phyloP scores from a whole-genome alignment of 768 basidiomycete genomes.

The Pluteus cervinus region DNA sequence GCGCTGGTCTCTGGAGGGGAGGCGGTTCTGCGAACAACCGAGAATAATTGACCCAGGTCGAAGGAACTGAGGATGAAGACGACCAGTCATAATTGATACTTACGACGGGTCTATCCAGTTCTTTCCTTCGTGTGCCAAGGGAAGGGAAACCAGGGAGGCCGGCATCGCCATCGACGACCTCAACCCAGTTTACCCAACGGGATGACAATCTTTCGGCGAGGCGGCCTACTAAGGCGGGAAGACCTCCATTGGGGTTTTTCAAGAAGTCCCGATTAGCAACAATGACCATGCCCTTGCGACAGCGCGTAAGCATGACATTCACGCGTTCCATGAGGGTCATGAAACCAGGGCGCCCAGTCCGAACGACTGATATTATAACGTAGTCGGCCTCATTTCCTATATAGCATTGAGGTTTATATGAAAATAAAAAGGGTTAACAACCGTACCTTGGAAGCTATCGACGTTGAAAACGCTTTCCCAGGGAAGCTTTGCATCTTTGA shows the following conservation, averaged over 20 bases:
- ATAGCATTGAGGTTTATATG: constrained; percentile 1
- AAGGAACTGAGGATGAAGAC: too few relatives aligned
- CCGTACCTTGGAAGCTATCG: constrained; percentile 48
- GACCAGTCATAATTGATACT: too few relatives aligned
- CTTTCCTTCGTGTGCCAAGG: too few relatives aligned
- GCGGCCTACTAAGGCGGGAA: constrained; percentile 35
- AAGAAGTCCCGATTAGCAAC: constrained; percentile 40
- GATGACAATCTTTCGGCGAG: constrained; percentile 17
- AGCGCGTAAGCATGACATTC: constrained; percentile 51
- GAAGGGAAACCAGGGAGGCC: constrained; percentile 26
- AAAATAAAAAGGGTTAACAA: background rate
- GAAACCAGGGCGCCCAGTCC: constrained; percentile 41
- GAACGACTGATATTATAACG: constrained; percentile 45
- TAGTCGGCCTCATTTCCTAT: constrained; percentile 48
- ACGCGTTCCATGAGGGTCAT: constrained; percentile 35
- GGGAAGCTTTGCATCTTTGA: constrained; percentile 28
- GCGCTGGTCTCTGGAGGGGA: too few relatives aligned
- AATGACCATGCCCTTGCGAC: constrained; percentile 39
- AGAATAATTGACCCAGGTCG: too few relatives aligned
- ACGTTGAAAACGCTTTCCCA: constrained; percentile 45
- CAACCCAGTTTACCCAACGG: constrained; percentile 26
- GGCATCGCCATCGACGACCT: constrained; percentile 19
- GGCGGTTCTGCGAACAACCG: too few relatives aligned
- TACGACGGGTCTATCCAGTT: too few relatives aligned
- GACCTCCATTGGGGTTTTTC: constrained; percentile 14